A percentile compares a stretch with the other conserved stretches of the same genome.
Conservation (phyloP, 2,329 filamentous ascomycete genomes). For the Daldinia sp. region DNA sequence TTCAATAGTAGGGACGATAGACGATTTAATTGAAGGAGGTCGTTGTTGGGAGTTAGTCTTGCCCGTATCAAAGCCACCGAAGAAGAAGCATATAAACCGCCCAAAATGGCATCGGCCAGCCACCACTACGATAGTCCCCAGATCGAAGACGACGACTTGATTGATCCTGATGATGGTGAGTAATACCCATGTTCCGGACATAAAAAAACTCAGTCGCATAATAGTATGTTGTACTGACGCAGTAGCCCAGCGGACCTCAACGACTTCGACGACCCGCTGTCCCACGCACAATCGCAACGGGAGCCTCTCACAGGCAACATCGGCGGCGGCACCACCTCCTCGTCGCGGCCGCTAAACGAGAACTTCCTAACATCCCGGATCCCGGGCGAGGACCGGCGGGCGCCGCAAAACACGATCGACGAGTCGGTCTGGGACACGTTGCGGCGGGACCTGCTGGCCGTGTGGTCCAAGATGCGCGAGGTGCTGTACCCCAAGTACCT, state of each 20-base stretch:
- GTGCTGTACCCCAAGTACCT: constrained; percentile 97
- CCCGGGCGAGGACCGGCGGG: constrained; percentile 90
- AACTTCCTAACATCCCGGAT: constrained; percentile 90
- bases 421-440: constrained; percentile 98
- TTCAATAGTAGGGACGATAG: neutral
- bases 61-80: no score
- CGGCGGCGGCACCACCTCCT: constrained; percentile 63
- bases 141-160: constrained; percentile 76
- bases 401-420: constrained; percentile 93
- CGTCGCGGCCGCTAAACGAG: constrained; percentile 74
- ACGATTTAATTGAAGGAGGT: neutral
- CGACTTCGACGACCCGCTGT: constrained; percentile 90
- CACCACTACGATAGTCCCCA: constrained; percentile 72
- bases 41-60: no score
- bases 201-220: no score
- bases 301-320: constrained; percentile 89
- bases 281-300: constrained; percentile 73
- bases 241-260: constrained; percentile 77
- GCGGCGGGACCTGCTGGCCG: constrained; percentile 87
- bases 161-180: constrained; percentile 83
- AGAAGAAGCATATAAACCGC: neutral
- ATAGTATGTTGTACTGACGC: neutral
- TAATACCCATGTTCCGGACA: constrained; percentile 10
- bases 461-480: constrained; percentile 98
- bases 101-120: constrained; percentile 61